Conservation (phyloP, 495 filamentous ascomycete species). For the Annulohypoxylon nitens region DNA sequence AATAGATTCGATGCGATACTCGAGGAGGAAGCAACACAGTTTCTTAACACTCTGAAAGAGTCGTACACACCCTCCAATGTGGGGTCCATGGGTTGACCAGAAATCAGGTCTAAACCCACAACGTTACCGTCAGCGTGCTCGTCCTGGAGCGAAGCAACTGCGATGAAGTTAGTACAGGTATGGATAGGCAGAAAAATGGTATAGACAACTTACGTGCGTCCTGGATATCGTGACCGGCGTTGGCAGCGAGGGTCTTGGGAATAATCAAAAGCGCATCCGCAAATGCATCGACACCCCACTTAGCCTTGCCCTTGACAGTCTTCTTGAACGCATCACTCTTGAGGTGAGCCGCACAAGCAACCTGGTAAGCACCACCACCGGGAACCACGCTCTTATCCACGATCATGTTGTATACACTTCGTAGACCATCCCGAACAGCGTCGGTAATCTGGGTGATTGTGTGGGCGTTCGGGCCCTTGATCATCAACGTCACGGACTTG, state of each 20-base stretch:
- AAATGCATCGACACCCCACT: constrained; percentile 93
- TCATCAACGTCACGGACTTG: constrained; percentile 97
- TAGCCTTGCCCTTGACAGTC: constrained; percentile 95
- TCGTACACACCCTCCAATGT: constrained; percentile 93
- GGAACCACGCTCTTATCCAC: constrained; percentile 95
- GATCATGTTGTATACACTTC: constrained; percentile 98
- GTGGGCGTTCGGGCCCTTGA: constrained; percentile 97
- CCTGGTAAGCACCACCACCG: constrained; percentile 95
- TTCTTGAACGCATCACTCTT: constrained; percentile 84
- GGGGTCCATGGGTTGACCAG: constrained; percentile 96
- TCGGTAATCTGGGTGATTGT: constrained; percentile 97
- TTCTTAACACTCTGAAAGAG: constrained; percentile 93
- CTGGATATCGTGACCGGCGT: constrained; percentile 96
- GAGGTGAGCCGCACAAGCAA: constrained; percentile 91
- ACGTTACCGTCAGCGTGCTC: constrained; percentile 86
- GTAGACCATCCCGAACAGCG: constrained; percentile 94
- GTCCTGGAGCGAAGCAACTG: constrained; percentile 86
- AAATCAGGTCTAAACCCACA: constrained; percentile 86
- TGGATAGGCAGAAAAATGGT: not conserved
- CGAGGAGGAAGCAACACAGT: constrained; percentile 91
- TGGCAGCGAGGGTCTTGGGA: constrained; percentile 96
- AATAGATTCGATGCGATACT: constrained; percentile 96
- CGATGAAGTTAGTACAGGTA: constrained; percentile 41
- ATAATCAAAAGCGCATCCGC: constrained; percentile 94
- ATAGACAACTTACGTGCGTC: constrained; percentile 76